phyloP scores from a whole-genome alignment of 73 alveolate genomes.

The Paramecium bursaria region DNA sequence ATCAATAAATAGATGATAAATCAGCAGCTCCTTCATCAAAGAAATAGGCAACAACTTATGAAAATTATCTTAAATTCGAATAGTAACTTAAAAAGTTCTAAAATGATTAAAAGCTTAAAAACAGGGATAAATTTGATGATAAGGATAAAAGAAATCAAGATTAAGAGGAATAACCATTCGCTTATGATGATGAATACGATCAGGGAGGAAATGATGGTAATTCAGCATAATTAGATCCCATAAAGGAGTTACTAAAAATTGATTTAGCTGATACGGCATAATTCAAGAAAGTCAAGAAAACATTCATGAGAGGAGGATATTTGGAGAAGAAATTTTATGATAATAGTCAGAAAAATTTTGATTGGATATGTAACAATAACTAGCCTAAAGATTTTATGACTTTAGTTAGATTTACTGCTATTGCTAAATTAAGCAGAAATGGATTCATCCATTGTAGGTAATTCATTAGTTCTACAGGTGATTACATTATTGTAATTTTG shows the following conservation, averaged over 20 bases:
- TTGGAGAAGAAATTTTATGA: conserved; percentile 41
- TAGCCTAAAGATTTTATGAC: conserved; percentile 68
- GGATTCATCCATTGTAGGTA: conserved; percentile 48
- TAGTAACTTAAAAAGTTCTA: too few species aligned
- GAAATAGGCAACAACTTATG: too few species aligned
- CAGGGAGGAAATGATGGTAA: too few species aligned
- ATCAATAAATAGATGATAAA: too few species aligned
- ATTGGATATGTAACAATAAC: conserved; percentile 42
- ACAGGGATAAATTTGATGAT: too few species aligned
- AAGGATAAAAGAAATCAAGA: too few species aligned
- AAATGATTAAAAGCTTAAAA: too few species aligned
- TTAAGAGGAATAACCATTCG: too few species aligned
- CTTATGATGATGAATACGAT: too few species aligned
- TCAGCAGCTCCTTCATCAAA: too few species aligned
- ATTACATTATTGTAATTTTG: conserved; percentile 37
- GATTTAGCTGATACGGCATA: background rate
- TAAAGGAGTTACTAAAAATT: conserved; percentile 34
- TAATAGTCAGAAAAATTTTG: conserved; percentile 27
- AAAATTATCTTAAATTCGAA: too few species aligned
- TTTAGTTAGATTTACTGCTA: conserved; percentile 51
- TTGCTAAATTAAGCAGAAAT: conserved; percentile 53
- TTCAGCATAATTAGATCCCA: too few species aligned
- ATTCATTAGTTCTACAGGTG: conserved; percentile 45
- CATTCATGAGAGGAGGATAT: conserved; percentile 43
- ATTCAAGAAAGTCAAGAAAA: conserved; percentile 59